Conservation (phyloP, 2,329 filamentous ascomycete genomes). For the Sclerotinia sclerotiorum region DNA sequence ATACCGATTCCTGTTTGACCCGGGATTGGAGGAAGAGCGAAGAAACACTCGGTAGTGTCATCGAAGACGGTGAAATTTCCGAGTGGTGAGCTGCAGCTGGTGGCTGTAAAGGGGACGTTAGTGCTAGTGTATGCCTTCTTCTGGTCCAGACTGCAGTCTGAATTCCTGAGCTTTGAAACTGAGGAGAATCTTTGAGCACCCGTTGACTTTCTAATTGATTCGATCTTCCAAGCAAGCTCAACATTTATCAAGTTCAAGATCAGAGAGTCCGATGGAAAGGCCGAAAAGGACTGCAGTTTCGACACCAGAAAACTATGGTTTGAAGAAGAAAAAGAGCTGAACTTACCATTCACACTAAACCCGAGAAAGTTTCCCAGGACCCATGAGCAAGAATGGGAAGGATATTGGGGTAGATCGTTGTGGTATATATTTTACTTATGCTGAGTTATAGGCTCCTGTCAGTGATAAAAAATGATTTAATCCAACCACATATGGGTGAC, state of each 20-base stretch:
- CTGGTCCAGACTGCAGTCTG: neutral
- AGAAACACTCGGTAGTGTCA: constrained; percentile 48
- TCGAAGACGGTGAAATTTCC: constrained; percentile 46
- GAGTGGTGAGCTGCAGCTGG: neutral
- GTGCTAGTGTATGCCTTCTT: neutral
- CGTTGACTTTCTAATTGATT: too few relatives aligned
- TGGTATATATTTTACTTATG: neutral
- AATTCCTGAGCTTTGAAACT: too few relatives aligned
- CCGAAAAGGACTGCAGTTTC: too few relatives aligned
- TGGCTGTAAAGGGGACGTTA: neutral
- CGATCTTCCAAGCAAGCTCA: too few relatives aligned
- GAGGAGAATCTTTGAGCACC: too few relatives aligned
- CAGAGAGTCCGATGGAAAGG: neutral
- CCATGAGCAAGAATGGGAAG: neutral
- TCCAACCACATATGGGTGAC: neutral
- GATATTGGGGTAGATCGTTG: constrained; percentile 6
- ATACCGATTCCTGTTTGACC: constrained; percentile 24
- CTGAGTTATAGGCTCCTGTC: constrained; percentile 23
- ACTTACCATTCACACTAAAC: neutral
- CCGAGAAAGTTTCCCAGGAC: neutral
- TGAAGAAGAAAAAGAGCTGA: neutral
- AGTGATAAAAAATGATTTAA: neutral
- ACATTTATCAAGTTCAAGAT: neutral
- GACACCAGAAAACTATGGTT: neutral
- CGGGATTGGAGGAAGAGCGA: constrained; percentile 44